Percentiles rank a stretch among this genome's conserved stretches.
These are phyloP conservation scores for Thraustochytrium striatum DNA, from an alignment of 352 stramenopile species.

Conservation along the genomic window DNA sequence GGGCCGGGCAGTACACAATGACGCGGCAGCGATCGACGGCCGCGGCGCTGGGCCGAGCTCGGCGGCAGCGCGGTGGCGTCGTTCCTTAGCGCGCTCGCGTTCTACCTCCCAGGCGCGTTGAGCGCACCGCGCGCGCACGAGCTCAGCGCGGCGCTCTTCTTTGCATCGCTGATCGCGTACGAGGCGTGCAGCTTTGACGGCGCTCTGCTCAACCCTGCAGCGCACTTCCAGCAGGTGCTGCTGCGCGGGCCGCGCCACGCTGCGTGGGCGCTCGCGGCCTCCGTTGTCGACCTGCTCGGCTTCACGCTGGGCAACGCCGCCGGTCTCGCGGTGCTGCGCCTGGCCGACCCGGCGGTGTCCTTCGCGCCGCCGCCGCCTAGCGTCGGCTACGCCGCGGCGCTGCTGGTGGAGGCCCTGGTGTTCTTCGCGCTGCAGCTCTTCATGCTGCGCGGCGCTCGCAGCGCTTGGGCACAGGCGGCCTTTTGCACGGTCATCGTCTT, in stretches of 20 bases:
- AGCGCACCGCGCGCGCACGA: not conserved
- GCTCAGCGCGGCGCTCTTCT: not conserved
- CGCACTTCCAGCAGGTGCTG: not conserved
- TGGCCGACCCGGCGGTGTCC: not conserved
- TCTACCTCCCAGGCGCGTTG: not conserved
- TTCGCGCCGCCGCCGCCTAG: not conserved
- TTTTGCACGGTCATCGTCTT: conserved; percentile 37
- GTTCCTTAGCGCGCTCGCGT: not conserved
- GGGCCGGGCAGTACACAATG: no score
- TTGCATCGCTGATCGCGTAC: not conserved
- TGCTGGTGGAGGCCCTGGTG: conserved; percentile 9
- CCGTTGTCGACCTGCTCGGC: conserved; percentile 9
- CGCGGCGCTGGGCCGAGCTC: no score
- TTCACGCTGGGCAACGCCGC: not conserved
- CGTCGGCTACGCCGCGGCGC: conserved; percentile 8
- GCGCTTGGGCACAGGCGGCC: not conserved
- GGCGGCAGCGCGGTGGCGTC: no score
- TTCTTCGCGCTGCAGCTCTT: conserved; percentile 16
- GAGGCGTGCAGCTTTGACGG: not conserved
- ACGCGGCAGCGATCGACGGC: not conserved
- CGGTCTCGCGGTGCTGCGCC: not conserved
- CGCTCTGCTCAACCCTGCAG: conserved; percentile 14
- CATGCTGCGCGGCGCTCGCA: not conserved
- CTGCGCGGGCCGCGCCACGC: not conserved
- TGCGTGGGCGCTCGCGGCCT: not conserved